These are phyloP conservation scores for Canavalia ensiformis DNA, from an alignment of 306 rosid genomes.

Conservation along the genomic window DNA sequence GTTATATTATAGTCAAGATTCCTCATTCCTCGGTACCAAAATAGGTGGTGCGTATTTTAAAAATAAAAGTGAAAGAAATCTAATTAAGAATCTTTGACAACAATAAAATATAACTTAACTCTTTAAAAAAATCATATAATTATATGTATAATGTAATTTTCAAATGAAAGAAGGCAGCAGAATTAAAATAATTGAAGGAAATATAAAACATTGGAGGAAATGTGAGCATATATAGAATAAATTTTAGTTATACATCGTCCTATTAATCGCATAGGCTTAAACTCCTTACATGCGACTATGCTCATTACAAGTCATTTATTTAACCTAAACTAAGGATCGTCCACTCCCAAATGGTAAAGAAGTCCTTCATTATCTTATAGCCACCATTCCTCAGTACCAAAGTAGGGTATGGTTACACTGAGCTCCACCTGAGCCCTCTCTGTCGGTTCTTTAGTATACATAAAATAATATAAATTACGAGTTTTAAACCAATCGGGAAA, in stretches of 20 bases:
- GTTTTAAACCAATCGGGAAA: neutral
- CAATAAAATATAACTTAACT: too few relatives aligned
- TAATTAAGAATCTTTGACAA: too few relatives aligned
- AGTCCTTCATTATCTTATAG: conserved; percentile 34
- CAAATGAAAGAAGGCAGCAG: neutral
- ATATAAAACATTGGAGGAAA: neutral
- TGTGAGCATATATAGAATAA: neutral
- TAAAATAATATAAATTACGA: conserved; percentile 6
- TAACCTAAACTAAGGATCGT: conserved; percentile 38
- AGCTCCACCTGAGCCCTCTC: conserved; percentile 10
- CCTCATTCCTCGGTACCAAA: conserved; percentile 38
- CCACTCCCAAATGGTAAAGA: conserved; percentile 45
- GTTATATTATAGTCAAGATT: conserved; percentile 1
- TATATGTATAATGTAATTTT: too few relatives aligned
- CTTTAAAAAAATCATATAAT: too few relatives aligned
- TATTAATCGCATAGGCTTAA: neutral
- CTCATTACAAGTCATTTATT: conserved; percentile 2
- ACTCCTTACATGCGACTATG: neutral
- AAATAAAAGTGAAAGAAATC: too few relatives aligned
- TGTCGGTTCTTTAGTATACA: conserved; percentile 18
- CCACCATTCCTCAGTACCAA: conserved; percentile 40
- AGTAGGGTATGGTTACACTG: conserved; percentile 26
- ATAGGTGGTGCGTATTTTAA: neutral
- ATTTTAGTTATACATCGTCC: neutral
- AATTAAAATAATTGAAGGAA: neutral